These are phyloP conservation scores for Halteria grandinella DNA, from an alignment of 73 alveolate genomes.

Conservation along the genomic window DNA sequence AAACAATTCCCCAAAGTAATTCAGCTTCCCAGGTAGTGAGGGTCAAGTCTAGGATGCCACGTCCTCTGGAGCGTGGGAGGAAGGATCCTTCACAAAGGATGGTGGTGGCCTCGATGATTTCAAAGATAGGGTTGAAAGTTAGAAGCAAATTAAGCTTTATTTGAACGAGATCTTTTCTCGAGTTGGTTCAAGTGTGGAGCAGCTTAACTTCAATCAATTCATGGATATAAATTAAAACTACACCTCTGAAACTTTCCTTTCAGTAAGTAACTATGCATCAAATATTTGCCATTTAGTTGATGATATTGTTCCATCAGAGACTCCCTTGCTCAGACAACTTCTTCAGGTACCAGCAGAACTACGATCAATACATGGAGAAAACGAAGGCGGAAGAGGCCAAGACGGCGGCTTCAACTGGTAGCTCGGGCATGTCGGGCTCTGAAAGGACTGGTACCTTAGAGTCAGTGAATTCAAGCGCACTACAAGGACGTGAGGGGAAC, in stretches of 20 bases:
- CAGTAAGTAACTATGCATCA: neutral
- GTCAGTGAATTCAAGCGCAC: neutral
- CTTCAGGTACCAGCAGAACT: slow-evolving; percentile 58
- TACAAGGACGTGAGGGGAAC: neutral
- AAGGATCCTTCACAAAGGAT: slow-evolving; percentile 28
- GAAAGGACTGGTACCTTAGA: too few species aligned
- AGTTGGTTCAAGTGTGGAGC: slow-evolving; percentile 60
- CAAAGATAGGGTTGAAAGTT: slow-evolving; percentile 49
- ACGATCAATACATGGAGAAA: slow-evolving; percentile 57
- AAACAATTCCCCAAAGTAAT: too few species aligned
- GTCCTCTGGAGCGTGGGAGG: slow-evolving; percentile 9
- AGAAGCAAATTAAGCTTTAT: slow-evolving; percentile 54
- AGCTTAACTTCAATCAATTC: slow-evolving; percentile 54
- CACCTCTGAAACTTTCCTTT: slow-evolving; percentile 60
- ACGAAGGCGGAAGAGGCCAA: neutral
- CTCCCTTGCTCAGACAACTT: slow-evolving; percentile 71
- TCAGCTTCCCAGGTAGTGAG: too few species aligned
- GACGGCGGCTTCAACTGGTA: neutral
- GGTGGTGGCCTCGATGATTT: slow-evolving; percentile 52
- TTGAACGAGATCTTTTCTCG: slow-evolving; percentile 23
- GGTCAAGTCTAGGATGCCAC: too few species aligned
- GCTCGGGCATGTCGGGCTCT: neutral
- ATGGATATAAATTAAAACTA: slow-evolving; percentile 34
- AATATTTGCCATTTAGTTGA: slow-evolving; percentile 5
- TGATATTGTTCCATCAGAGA: slow-evolving; percentile 48